These are phyloP conservation scores for Streptanthus diversifolius DNA, from an alignment of 345 rosid species.

Conservation along the genomic window DNA sequence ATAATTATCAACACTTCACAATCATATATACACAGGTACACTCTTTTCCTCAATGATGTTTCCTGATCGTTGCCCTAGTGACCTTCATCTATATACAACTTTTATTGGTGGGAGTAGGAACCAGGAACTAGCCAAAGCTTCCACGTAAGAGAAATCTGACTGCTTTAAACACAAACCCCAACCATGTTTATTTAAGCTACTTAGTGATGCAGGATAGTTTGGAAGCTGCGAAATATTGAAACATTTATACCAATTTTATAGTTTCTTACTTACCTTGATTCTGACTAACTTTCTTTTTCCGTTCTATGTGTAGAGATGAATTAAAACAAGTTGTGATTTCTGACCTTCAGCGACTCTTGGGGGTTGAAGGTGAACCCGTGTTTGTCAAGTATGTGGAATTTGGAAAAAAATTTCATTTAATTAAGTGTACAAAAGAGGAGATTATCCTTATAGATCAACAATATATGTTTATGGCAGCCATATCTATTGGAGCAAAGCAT, in stretches of 20 bases:
- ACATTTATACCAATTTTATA: neutral
- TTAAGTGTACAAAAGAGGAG: neutral
- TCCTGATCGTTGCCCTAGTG: conserved; percentile 81
- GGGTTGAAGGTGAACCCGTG: conserved; percentile 86
- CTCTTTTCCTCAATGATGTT: conserved; percentile 95
- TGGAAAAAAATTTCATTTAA: neutral
- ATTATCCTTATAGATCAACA: neutral
- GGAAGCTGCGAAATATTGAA: neutral
- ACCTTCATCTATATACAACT: conserved; percentile 76
- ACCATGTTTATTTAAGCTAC: neutral
- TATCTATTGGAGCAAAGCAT: conserved; percentile 83
- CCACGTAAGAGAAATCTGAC: conserved; percentile 47
- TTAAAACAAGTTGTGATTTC: conserved; percentile 73
- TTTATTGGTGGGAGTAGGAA: conserved; percentile 94
- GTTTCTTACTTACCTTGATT: neutral
- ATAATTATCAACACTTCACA: conserved; percentile 3
- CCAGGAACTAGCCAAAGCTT: conserved; percentile 78
- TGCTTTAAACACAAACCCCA: neutral
- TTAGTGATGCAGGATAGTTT: neutral
- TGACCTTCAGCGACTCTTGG: conserved; percentile 74
- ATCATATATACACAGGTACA: conserved; percentile 53
- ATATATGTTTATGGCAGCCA: conserved; percentile 54
- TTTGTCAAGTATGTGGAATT: conserved; percentile 60
- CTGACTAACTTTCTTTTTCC: neutral
- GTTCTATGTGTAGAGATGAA: conserved; percentile 46